Conservation (phyloP, 2,329 filamentous ascomycete species). For the Pyrenophora tritici-repentis region DNA sequence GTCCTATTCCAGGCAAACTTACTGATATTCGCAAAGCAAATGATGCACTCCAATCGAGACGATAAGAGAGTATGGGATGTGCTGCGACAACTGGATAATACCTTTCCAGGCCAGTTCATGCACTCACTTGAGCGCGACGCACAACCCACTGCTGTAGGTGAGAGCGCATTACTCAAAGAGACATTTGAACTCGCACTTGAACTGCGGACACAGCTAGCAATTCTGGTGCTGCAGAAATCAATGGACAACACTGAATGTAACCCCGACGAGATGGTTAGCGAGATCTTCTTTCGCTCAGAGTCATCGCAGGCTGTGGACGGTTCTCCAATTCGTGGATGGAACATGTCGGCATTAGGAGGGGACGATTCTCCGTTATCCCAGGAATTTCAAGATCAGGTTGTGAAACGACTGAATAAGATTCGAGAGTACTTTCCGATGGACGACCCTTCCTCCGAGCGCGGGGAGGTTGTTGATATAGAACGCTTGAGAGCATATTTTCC, state of each 20-base stretch:
- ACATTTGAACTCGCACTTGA: constrained; percentile 59
- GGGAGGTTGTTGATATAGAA: constrained; percentile 49
- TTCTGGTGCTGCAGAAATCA: constrained; percentile 49
- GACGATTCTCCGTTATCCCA: constrained; percentile 45
- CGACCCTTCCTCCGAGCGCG: constrained; percentile 36
- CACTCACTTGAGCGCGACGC: constrained; percentile 20
- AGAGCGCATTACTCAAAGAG: constrained; percentile 48
- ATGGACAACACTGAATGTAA: constrained; percentile 43
- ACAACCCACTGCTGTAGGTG: constrained; percentile 31
- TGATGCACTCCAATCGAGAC: constrained; percentile 40
- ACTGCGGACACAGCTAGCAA: constrained; percentile 60
- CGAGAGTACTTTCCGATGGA: constrained; percentile 39
- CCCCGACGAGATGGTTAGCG: constrained; percentile 47
- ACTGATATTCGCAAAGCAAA: constrained; percentile 47
- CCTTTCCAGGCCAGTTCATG: constrained; percentile 45
- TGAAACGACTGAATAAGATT: constrained; percentile 49
- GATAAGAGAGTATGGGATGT: constrained; percentile 37
- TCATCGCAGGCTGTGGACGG: constrained; percentile 13
- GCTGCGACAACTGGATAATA: constrained; percentile 39
- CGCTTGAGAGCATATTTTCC: constrained; percentile 53
- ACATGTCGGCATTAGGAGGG: constrained; percentile 44
- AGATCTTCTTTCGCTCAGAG: constrained; percentile 49
- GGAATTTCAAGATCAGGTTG: constrained; percentile 43
- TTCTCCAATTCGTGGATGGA: constrained; percentile 42
- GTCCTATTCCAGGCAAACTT: constrained; percentile 54